These are phyloP conservation scores for Didymella pomorum DNA, from an alignment of 2,329 filamentous ascomycete species.

Conservation along the genomic window DNA sequence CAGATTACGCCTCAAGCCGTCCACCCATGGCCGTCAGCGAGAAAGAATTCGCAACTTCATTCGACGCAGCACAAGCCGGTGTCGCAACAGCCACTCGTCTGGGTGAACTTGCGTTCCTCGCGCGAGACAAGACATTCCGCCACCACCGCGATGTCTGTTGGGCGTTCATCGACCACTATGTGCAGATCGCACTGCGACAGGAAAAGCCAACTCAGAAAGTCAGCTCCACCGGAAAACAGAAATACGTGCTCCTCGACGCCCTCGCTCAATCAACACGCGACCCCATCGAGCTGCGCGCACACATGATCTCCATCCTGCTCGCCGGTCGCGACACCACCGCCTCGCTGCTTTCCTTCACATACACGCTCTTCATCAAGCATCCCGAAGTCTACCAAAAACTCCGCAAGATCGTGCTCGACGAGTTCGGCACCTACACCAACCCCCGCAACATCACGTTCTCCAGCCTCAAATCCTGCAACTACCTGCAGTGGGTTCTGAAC, in stretches of 20 bases:
- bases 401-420: slow-evolving; percentile 46
- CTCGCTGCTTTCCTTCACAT: slow-evolving; percentile 76
- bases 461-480: slow-evolving; percentile 42
- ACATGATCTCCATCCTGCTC: slow-evolving; percentile 80
- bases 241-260: slow-evolving; percentile 84
- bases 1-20: slow-evolving; percentile 29
- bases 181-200: slow-evolving; percentile 33
- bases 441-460: slow-evolving; percentile 53
- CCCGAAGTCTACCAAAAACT: slow-evolving; percentile 47
- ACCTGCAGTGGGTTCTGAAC: slow-evolving; percentile 46
- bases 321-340: slow-evolving; percentile 90
- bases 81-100: slow-evolving; percentile 33
- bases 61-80: slow-evolving; percentile 32
- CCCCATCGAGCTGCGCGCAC: slow-evolving; percentile 75
- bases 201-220: slow-evolving; percentile 20
- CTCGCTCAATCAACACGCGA: slow-evolving; percentile 77
- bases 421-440: slow-evolving; percentile 53
- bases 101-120: slow-evolving; percentile 44
- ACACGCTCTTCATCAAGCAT: slow-evolving; percentile 56
- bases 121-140: slow-evolving; percentile 39
- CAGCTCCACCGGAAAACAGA: slow-evolving; percentile 31
- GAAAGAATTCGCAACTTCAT: slow-evolving; percentile 34
- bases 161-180: slow-evolving; percentile 39
- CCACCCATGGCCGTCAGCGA: slow-evolving; percentile 24
- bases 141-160: slow-evolving; percentile 40